These are phyloP conservation scores for Cucurbita ficifolia DNA, from an alignment of 306 rosid species.

Conservation along the genomic window DNA sequence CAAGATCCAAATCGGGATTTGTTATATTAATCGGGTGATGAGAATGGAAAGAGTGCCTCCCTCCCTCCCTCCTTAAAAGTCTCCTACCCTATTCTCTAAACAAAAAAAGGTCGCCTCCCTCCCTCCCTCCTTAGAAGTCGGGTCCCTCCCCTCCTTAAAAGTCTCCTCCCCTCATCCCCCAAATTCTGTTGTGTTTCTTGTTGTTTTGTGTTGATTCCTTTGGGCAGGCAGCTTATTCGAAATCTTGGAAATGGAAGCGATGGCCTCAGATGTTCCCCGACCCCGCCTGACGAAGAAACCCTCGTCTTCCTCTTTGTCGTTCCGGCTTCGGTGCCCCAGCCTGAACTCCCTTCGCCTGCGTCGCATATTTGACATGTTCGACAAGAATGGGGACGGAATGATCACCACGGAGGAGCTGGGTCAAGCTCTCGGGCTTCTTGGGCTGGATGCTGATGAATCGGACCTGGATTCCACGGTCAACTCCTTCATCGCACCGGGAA, in stretches of 20 bases:
- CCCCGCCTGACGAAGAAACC: constrained; percentile 4
- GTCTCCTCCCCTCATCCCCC: neutral
- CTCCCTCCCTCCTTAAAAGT: neutral
- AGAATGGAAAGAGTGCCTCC: neutral
- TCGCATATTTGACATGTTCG: constrained; percentile 61
- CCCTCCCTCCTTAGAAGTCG: neutral
- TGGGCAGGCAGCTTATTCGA: neutral
- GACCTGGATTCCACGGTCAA: constrained; percentile 30
- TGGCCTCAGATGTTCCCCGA: neutral
- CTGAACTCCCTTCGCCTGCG: constrained; percentile 50
- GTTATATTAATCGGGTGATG: neutral
- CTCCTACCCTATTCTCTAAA: neutral
- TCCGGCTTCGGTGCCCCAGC: constrained; percentile 47
- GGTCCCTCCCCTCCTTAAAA: neutral
- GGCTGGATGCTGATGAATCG: constrained; percentile 32
- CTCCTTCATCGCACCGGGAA: constrained; percentile 32
- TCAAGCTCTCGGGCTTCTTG: constrained; percentile 39
- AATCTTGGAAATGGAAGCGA: constrained; percentile 19
- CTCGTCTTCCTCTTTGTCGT: constrained; percentile 20
- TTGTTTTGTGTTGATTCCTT: no score
- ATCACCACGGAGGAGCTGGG: constrained; percentile 41
- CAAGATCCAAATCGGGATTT: neutral
- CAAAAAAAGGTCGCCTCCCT: neutral
- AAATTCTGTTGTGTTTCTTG: neutral
- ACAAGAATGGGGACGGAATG: constrained; percentile 45